Percentiles rank a stretch among this genome's conserved stretches.
These are phyloP conservation scores for Hirschioporus abietinus DNA, from an alignment of 768 basidiomycete genomes.

Conservation along the genomic window DNA sequence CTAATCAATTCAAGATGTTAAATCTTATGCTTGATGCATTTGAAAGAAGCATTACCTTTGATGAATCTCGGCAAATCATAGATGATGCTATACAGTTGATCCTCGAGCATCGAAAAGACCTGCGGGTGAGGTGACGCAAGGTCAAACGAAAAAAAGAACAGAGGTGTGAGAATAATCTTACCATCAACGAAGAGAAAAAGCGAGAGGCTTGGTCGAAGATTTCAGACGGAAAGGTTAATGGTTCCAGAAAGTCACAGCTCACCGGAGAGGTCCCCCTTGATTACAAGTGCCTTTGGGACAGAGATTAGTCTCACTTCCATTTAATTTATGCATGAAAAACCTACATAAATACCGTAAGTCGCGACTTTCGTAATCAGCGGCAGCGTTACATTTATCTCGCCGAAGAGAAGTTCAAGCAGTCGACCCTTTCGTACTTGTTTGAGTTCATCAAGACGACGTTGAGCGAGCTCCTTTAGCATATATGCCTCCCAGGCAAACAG, in stretches of 20 bases:
- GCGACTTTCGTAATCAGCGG: slow-evolving; percentile 62
- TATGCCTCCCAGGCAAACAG: slow-evolving; percentile 61
- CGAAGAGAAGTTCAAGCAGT: slow-evolving; percentile 43
- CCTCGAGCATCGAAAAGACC: slow-evolving; percentile 58
- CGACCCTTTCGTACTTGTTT: slow-evolving; percentile 46
- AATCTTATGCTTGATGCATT: slow-evolving; percentile 19
- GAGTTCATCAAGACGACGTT: slow-evolving; percentile 59
- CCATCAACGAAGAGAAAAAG: slow-evolving; percentile 8
- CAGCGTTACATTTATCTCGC: slow-evolving; percentile 41
- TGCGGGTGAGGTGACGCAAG: not conserved
- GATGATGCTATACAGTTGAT: slow-evolving; percentile 37
- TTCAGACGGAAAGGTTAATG: slow-evolving; percentile 15
- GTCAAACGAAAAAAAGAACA: slow-evolving; percentile 21
- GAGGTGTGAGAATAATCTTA: slow-evolving; percentile 32
- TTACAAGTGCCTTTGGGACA: slow-evolving; percentile 26
- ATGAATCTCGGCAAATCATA: slow-evolving; percentile 26
- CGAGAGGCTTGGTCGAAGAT: slow-evolving; percentile 26
- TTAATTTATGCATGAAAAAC: slow-evolving; percentile 6
- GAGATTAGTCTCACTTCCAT: slow-evolving; percentile 14
- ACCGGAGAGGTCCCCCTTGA: slow-evolving; percentile 32
- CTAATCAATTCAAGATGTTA: slow-evolving; percentile 19
- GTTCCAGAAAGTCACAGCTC: not conserved
- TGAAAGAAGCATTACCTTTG: slow-evolving; percentile 12
- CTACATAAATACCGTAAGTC: slow-evolving; percentile 54
- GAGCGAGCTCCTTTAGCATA: slow-evolving; percentile 42